A percentile compares a stretch with the other conserved stretches of the same genome.
Evolutionary conservation across 73 alveolate species (phyloP).

Genomic region (Paramecium biaurelia): DNA sequence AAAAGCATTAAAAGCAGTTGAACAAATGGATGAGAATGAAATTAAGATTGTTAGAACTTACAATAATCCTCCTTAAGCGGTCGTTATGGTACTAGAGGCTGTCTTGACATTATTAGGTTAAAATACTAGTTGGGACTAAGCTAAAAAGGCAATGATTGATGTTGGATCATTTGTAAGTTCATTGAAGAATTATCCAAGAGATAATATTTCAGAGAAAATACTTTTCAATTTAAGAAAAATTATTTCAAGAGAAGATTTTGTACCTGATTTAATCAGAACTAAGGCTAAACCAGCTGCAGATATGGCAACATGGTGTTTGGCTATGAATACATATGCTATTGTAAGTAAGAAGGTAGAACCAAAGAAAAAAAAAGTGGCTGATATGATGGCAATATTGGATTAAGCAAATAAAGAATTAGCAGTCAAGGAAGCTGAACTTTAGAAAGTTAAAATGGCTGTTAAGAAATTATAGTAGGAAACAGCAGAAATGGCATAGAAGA

Average conservation of each 20-base stretch:
- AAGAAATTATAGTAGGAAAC: slow-evolving; percentile 82
- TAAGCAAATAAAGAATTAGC: slow-evolving; percentile 85
- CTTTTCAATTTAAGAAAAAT: slow-evolving; percentile 71
- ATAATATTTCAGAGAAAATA: slow-evolving; percentile 69
- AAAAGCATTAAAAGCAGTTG: slow-evolving; percentile 89
- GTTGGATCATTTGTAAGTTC: slow-evolving; percentile 66
- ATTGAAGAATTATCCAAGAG: slow-evolving; percentile 72
- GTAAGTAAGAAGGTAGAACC: slow-evolving; percentile 97
- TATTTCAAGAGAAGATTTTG: slow-evolving; percentile 73
- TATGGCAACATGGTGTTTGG: slow-evolving; percentile 90
- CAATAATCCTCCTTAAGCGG: slow-evolving; percentile 86
- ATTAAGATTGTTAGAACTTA: slow-evolving; percentile 77
- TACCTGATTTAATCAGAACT: slow-evolving; percentile 75
- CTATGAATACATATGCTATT: slow-evolving; percentile 87
- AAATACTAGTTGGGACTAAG: slow-evolving; percentile 77
- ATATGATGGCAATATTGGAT: slow-evolving; percentile 81
- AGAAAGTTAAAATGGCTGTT: slow-evolving; percentile 79
- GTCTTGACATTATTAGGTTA: slow-evolving; percentile 84
- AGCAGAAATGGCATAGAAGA: slow-evolving; percentile 76
- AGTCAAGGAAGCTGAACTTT: slow-evolving; percentile 87
- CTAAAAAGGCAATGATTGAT: slow-evolving; percentile 69
- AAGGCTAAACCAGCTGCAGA: slow-evolving; percentile 80
- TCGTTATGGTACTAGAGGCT: slow-evolving; percentile 81
- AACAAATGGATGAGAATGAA: slow-evolving; percentile 76
- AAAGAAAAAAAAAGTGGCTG: slow-evolving; percentile 88